phyloP scores from a whole-genome alignment of 495 filamentous ascomycete genomes.

The Chlorociboria aeruginascens region DNA sequence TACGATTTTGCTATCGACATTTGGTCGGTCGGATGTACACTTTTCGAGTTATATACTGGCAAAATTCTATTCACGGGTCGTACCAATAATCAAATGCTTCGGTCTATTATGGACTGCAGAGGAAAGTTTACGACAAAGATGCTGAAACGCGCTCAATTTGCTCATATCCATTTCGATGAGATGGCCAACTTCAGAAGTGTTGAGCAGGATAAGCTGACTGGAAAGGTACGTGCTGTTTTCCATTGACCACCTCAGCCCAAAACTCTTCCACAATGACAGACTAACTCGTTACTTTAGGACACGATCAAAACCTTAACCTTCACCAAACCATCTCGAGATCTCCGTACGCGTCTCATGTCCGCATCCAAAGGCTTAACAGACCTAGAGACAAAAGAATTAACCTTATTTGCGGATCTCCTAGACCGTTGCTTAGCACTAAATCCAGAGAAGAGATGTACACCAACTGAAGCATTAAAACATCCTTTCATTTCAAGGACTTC shows the following conservation, averaged over 20 bases:
- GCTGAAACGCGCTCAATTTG: conserved; percentile 64
- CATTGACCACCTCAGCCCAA: neutral
- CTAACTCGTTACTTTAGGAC: conserved; percentile 27
- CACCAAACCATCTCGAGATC: conserved; percentile 70
- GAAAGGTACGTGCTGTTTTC: conserved; percentile 44
- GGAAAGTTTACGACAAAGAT: conserved; percentile 85
- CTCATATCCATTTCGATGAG: conserved; percentile 74
- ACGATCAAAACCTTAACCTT: conserved; percentile 57
- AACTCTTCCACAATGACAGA: neutral
- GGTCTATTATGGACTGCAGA: conserved; percentile 88
- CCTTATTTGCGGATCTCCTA: conserved; percentile 72
- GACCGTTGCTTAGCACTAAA: conserved; percentile 82
- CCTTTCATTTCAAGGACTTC: conserved; percentile 49
- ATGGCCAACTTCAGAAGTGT: conserved; percentile 74
- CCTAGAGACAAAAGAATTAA: conserved; percentile 64
- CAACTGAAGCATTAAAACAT: conserved; percentile 77
- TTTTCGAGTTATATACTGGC: conserved; percentile 94
- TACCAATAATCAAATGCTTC: conserved; percentile 96
- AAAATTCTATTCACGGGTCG: conserved; percentile 93
- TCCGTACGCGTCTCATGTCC: conserved; percentile 63
- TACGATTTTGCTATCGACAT: conserved; percentile 93
- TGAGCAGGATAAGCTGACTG: conserved; percentile 75
- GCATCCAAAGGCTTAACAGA: conserved; percentile 64
- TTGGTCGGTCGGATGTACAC: conserved; percentile 94
- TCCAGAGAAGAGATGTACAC: conserved; percentile 84